Percentiles rank a stretch among this genome's conserved stretches.
phyloP scores from a whole-genome alignment of 192 early-diverging fungal genomes.

The Dissophora ornata region DNA sequence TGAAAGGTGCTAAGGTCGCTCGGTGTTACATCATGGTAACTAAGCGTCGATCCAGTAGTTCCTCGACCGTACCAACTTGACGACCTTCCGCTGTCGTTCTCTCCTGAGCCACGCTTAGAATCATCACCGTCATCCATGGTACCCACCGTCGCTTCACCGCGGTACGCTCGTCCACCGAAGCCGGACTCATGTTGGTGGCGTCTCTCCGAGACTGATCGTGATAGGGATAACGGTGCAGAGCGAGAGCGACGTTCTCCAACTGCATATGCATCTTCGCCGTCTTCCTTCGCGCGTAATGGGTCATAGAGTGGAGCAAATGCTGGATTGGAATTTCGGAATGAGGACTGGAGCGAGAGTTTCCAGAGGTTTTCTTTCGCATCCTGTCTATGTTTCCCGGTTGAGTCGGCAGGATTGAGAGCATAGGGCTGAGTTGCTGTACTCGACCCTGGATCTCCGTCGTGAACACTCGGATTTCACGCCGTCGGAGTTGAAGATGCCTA shows the following conservation, averaged over 20 bases:
- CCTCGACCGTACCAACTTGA: constrained; percentile 47
- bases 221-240: not conserved
- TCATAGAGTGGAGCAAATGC: constrained; percentile 7
- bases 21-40: constrained; percentile 40
- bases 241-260: not conserved
- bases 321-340: constrained; percentile 10
- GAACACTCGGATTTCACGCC: constrained; percentile 13
- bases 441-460: constrained; percentile 3
- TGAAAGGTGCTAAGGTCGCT: constrained; percentile 29
- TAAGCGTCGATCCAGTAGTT: constrained; percentile 32
- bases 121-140: constrained; percentile 4
- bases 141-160: not conserved
- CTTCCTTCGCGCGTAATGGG: constrained; percentile 2
- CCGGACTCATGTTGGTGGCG: not conserved
- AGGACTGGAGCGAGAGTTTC: constrained; percentile 27
- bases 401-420: not conserved
- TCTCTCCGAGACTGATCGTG: not conserved
- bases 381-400: constrained; percentile 18
- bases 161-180: not conserved
- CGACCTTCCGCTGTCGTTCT: constrained; percentile 18
- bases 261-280: not conserved
- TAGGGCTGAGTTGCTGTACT: not conserved
- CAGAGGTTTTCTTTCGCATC: constrained; percentile 20
- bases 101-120: not conserved
- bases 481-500: constrained; percentile 54